phyloP scores from a whole-genome alignment of 768 basidiomycete species.

The Podaxis pistillaris region DNA sequence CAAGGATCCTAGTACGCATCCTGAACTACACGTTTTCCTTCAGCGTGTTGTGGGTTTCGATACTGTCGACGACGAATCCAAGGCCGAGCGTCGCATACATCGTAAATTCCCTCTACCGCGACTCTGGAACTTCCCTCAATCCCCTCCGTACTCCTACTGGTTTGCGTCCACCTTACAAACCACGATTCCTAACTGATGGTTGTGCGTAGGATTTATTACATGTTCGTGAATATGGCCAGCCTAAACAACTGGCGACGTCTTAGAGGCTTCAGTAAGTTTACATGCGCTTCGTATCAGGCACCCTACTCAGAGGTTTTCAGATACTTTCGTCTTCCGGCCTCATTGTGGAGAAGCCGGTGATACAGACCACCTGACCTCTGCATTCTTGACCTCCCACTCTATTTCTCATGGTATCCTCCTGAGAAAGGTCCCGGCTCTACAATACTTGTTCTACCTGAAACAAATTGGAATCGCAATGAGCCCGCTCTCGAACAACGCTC shows the following conservation, averaged over 20 bases:
- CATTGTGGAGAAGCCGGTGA: conserved; percentile 99
- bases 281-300: not conserved
- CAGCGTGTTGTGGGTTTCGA: conserved; percentile 97
- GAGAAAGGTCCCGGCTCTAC: conserved; percentile 94
- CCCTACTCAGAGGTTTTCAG: conserved; percentile 37
- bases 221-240: conserved; percentile 95
- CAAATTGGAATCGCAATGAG: conserved; percentile 99
- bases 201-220: conserved; percentile 83
- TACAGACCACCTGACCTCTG: conserved; percentile 94
- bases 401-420: conserved; percentile 99
- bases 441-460: conserved; percentile 96
- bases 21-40: conserved; percentile 92
- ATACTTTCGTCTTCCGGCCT: conserved; percentile 94
- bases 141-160: conserved; percentile 97
- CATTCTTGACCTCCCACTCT: conserved; percentile 94
- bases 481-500: conserved; percentile 94
- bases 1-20: conserved; percentile 83
- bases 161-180: conserved; percentile 30
- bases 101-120: conserved; percentile 92
- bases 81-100: conserved; percentile 86
- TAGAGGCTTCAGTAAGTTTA: conserved; percentile 84
- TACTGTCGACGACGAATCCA: conserved; percentile 98
- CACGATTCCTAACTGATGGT: not conserved
- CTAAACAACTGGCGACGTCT: conserved; percentile 89
- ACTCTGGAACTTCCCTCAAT: conserved; percentile 85